Conservation (phyloP, 2,329 filamentous ascomycete genomes). For the Aureobasidium subglaciale region DNA sequence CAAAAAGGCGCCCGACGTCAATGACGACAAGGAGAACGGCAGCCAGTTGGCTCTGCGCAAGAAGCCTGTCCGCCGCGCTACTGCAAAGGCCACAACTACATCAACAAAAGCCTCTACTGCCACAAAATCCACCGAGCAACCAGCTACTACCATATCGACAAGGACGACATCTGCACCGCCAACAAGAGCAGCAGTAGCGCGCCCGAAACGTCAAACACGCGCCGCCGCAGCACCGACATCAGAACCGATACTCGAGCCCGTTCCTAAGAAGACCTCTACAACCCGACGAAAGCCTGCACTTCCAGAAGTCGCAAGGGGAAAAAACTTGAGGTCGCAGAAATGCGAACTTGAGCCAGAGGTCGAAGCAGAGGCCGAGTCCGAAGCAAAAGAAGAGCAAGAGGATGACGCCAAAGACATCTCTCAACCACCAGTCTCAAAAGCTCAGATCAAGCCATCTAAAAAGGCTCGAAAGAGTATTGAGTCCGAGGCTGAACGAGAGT, state of each 20-base stretch:
- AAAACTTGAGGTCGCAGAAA: background rate
- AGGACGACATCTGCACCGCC: slow-evolving; percentile 3
- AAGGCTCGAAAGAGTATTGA: background rate
- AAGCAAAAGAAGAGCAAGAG: background rate
- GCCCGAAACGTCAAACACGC: slow-evolving; percentile 16
- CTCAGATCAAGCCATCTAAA: background rate
- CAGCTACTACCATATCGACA: background rate
- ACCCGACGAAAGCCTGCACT: slow-evolving; percentile 7
- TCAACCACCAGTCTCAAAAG: background rate
- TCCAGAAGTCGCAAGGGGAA: background rate
- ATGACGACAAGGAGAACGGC: slow-evolving; percentile 18
- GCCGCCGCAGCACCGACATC: background rate
- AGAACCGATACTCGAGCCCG: background rate
- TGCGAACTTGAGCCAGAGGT: background rate
- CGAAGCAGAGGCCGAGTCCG: background rate
- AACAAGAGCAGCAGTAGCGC: slow-evolving; percentile 7
- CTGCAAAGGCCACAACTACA: slow-evolving; percentile 20
- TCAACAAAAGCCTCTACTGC: background rate
- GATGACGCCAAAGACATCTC: background rate
- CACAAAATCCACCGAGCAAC: slow-evolving; percentile 8
- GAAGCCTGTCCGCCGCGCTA: slow-evolving; percentile 28
- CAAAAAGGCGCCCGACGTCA: slow-evolving; percentile 22
- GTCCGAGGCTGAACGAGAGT: background rate
- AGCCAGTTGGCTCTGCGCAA: slow-evolving; percentile 23
- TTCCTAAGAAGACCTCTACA: background rate